phyloP scores from a whole-genome alignment of 768 basidiomycete genomes.

The Psilocybe sp. region DNA sequence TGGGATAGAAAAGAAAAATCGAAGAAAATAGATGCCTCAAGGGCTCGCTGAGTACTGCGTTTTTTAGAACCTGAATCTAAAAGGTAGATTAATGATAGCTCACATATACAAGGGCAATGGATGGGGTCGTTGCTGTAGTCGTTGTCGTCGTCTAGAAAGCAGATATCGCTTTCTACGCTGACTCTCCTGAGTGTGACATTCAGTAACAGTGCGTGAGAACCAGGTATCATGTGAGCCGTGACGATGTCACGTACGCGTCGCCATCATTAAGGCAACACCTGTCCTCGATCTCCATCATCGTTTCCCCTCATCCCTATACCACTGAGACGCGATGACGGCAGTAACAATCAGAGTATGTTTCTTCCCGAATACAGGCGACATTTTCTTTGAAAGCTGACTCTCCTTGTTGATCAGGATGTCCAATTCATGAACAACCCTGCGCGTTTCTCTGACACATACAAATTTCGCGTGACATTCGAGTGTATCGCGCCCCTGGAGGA shows the following conservation, averaged over 20 bases:
- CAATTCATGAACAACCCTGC: conserved; percentile 94
- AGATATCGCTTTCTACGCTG: conserved; percentile 7
- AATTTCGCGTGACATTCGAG: conserved; percentile 95
- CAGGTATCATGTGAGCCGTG: conserved; percentile 5
- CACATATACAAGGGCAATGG: not conserved
- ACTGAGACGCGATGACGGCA: conserved; percentile 42
- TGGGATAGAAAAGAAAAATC: conserved; percentile 7
- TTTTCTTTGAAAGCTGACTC: not conserved
- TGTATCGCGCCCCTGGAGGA: conserved; percentile 90
- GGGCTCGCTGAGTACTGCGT: conserved; percentile 9
- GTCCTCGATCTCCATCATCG: conserved; percentile 7
- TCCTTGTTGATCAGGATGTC: conserved; percentile 53
- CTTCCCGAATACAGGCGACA: not conserved
- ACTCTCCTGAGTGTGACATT: conserved; percentile 9
- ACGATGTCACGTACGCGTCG: conserved; percentile 9
- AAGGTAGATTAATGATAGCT: conserved; percentile 5
- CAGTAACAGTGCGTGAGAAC: conserved; percentile 10
- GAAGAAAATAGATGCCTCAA: conserved; percentile 9
- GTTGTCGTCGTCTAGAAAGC: conserved; percentile 21
- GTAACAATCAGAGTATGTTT: conserved; percentile 63
- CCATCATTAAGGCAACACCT: not conserved
- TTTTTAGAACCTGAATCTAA: not conserved
- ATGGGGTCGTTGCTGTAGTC: conserved; percentile 20
- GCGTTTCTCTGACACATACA: conserved; percentile 85
- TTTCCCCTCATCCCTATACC: conserved; percentile 8